Conservation (phyloP, 2,329 filamentous ascomycete genomes). For the Hypoxylon sp. region DNA sequence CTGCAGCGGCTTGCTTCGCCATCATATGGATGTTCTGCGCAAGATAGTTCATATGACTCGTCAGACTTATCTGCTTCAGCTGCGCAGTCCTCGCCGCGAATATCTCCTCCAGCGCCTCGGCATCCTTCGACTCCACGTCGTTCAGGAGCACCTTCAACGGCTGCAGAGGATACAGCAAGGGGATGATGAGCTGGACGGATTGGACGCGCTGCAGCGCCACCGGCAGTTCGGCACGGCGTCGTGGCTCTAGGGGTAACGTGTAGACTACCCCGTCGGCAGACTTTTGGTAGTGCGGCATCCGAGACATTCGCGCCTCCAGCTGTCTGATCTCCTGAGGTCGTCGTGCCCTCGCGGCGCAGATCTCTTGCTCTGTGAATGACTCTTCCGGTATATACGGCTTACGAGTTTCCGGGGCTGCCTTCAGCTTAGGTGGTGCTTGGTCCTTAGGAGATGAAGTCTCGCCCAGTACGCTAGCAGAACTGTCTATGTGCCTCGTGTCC, state of each 20-base stretch:
- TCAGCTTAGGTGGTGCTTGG: conserved; percentile 23
- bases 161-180: conserved; percentile 77
- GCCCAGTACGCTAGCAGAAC: conserved; percentile 32
- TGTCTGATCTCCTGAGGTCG: conserved; percentile 76
- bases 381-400: conserved; percentile 57
- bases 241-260: conserved; percentile 76
- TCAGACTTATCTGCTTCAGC: conserved; percentile 71
- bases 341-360: conserved; percentile 69
- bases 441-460: conserved; percentile 22
- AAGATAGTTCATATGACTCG: conserved; percentile 80
- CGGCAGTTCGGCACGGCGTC: conserved; percentile 70
- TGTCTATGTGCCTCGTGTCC: conserved; percentile 64
- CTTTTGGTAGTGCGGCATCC: conserved; percentile 74
- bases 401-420: conserved; percentile 28
- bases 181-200: conserved; percentile 75
- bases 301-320: conserved; percentile 79
- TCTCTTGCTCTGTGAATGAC: conserved; percentile 69
- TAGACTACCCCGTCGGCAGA: conserved; percentile 77
- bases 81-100: conserved; percentile 71
- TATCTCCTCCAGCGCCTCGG: conserved; percentile 71
- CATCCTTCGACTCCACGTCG: conserved; percentile 70
- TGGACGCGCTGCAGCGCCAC: conserved; percentile 69
- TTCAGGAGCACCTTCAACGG: conserved; percentile 73
- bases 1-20: conserved; percentile 64
- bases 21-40: conserved; percentile 76